Evolutionary conservation across 768 basidiomycete genomes (phyloP), one percentile per base, ranked within the genome.

Genomic region (Russula griseocarnosa): DNA sequence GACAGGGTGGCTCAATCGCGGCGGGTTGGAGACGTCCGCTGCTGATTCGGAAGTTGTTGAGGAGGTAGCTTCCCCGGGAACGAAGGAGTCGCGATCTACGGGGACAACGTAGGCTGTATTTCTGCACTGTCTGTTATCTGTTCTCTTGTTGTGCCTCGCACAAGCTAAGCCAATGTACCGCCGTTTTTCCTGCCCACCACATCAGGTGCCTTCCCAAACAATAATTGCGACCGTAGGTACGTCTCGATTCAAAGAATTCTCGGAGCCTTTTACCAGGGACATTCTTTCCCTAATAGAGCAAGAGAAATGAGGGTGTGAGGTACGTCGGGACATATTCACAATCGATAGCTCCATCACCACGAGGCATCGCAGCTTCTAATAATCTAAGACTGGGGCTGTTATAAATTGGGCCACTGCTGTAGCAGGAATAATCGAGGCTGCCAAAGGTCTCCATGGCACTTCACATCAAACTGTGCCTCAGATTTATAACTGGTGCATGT

Each of bases 1-100:
- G 30, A 66, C 36, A 65, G 66, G 62, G 24, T 65, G 63, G 63
- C 63, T 65, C 49, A 65, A 5, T 32, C 63, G 63, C 14, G 63
- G 63, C 24, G 63, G 30, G 24, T 51, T 65, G 24, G 59, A 60
- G 20, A 55, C 53, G 47, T 42, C 58, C 26, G 22, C 59, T 28
- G 24, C 55, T 14, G 63, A 36, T 13, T 36, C 36, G 36, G 36
- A 65, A 1, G 49, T 22, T 36, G 49, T 65, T 3, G 63, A 65
- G 42, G 63, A 65, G 22, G 16, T 65, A 14, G 55, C 54, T 13
- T 65, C 63, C 11, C 63, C 63, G 5, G 63, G 54, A 14, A 61
- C 55, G 42, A 52, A 44, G 28, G 59, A 50, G 38, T 20, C 52
- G 26, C 47, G 20, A 40, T 49, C 58, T 26, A 16, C 58, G 16